phyloP scores from a whole-genome alignment of 352 stramenopile genomes.

The Globisporangium canariense region DNA sequence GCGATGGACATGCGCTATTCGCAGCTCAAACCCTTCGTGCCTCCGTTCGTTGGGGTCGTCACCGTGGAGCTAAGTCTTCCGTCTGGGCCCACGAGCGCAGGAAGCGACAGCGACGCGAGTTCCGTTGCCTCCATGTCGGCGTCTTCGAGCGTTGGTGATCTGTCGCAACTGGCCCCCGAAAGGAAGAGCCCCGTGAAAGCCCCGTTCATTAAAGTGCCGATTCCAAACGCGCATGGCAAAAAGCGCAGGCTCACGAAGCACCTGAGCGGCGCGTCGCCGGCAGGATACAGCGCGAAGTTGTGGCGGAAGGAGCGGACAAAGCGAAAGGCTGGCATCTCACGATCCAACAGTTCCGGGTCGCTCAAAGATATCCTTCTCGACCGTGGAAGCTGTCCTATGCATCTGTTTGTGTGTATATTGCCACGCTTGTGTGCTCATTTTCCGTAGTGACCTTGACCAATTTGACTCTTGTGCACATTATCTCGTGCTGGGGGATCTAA shows the following conservation, averaged over 20 bases:
- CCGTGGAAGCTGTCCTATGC: not conserved
- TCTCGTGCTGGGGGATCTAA: slow-evolving; percentile 69
- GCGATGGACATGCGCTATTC: slow-evolving; percentile 41
- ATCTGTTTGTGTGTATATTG: not conserved
- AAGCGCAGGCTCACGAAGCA: slow-evolving; percentile 35
- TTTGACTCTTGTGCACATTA: slow-evolving; percentile 31
- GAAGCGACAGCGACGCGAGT: slow-evolving; percentile 10
- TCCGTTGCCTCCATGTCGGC: slow-evolving; percentile 16
- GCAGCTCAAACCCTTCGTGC: slow-evolving; percentile 66
- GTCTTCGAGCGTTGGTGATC: slow-evolving; percentile 16
- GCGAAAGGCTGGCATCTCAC: slow-evolving; percentile 12
- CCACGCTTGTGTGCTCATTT: not conserved
- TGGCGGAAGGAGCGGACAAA: slow-evolving; percentile 49
- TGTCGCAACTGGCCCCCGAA: slow-evolving; percentile 14
- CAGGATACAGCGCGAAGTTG: slow-evolving; percentile 57
- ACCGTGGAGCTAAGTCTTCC: slow-evolving; percentile 46
- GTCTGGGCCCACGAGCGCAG: not conserved
- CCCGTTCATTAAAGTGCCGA: slow-evolving; percentile 5
- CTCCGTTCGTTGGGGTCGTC: slow-evolving; percentile 62
- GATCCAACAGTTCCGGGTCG: slow-evolving; percentile 13
- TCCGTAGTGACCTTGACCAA: slow-evolving; percentile 5
- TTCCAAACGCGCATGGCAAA: slow-evolving; percentile 22
- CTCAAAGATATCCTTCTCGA: slow-evolving; percentile 23
- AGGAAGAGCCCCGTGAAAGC: slow-evolving; percentile 12
- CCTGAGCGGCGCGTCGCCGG: slow-evolving; percentile 16